These are phyloP conservation scores for Apiospora phragmitis DNA, from an alignment of 2,329 filamentous ascomycete genomes.

Conservation along the genomic window DNA sequence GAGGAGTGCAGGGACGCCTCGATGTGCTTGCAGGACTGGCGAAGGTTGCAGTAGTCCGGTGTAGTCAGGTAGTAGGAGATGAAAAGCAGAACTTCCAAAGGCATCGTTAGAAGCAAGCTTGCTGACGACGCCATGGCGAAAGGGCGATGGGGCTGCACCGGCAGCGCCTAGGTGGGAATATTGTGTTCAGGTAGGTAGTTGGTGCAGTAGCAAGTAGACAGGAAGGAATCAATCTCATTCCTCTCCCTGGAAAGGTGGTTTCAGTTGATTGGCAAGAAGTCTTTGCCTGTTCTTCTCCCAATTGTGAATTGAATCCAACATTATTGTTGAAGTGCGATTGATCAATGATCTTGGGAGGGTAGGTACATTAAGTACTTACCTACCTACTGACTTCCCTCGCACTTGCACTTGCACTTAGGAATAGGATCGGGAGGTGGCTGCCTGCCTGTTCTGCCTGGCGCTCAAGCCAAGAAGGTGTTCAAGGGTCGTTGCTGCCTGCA, in stretches of 20 bases:
- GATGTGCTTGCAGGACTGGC: constrained; percentile 54
- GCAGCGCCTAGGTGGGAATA: not conserved
- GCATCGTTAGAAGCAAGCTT: constrained; percentile 39
- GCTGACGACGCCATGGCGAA: not conserved
- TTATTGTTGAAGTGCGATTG: too few relatives aligned
- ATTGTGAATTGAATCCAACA: too few relatives aligned
- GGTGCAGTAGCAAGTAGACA: not conserved
- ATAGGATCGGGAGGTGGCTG: not conserved
- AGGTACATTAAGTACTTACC: too few relatives aligned
- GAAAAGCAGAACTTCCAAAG: constrained; percentile 59
- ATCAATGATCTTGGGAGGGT: too few relatives aligned
- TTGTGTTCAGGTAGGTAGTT: not conserved
- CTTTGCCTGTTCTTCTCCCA: too few relatives aligned
- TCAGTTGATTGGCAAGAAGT: too few relatives aligned
- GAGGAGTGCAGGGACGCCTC: constrained; percentile 54
- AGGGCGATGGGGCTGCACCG: not conserved
- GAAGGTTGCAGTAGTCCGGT: constrained; percentile 53
- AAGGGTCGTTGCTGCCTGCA: constrained; percentile 1
- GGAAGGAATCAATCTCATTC: not conserved
- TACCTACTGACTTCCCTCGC: too few relatives aligned
- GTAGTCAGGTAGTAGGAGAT: constrained; percentile 57
- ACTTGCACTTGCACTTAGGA: not conserved
- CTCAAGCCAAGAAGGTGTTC: not conserved
- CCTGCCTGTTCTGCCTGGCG: not conserved
- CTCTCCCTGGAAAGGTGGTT: too few relatives aligned